Percentiles rank a stretch among this genome's conserved stretches.
phyloP scores from a whole-genome alignment of 2,329 filamentous ascomycete genomes.

The Fusarium chlamydosporum region DNA sequence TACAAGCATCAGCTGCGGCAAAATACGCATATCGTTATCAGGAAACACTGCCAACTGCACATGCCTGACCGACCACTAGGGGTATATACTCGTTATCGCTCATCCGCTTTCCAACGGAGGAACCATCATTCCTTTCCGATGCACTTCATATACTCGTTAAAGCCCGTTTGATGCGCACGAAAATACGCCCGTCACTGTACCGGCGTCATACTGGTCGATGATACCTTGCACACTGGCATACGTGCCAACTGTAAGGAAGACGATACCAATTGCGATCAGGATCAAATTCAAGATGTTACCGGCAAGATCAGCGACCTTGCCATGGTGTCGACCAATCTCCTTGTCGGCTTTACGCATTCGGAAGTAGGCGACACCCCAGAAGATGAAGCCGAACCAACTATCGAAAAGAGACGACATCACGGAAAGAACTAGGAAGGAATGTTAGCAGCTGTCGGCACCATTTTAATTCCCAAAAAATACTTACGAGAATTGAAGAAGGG shows the following conservation, averaged over 20 bases:
- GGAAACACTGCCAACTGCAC: slow-evolving; percentile 6
- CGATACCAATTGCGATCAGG: slow-evolving; percentile 81
- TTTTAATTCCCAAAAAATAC: slow-evolving; percentile 41
- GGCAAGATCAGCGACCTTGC: slow-evolving; percentile 63
- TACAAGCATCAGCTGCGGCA: background rate
- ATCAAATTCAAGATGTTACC: slow-evolving; percentile 77
- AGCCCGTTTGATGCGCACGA: slow-evolving; percentile 78
- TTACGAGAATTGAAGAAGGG: slow-evolving; percentile 87
- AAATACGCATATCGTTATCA: background rate
- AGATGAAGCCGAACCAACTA: slow-evolving; percentile 95
- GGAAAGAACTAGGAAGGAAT: slow-evolving; percentile 65
- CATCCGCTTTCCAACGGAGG: background rate
- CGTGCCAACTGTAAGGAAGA: slow-evolving; percentile 86
- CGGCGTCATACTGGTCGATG: slow-evolving; percentile 76
- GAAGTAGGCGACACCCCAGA: slow-evolving; percentile 88
- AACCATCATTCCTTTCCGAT: background rate
- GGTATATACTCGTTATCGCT: slow-evolving; percentile 25
- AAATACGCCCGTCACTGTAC: slow-evolving; percentile 79
- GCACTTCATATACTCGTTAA: slow-evolving; percentile 51
- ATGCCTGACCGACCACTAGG: slow-evolving; percentile 9
- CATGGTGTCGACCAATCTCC: slow-evolving; percentile 66
- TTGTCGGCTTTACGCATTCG: slow-evolving; percentile 78
- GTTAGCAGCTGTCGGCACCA: slow-evolving; percentile 12
- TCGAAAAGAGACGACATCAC: slow-evolving; percentile 92
- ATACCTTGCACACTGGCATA: slow-evolving; percentile 84